Conservation (phyloP, 352 stramenopile species). For the Globisporangium cederbergense region DNA sequence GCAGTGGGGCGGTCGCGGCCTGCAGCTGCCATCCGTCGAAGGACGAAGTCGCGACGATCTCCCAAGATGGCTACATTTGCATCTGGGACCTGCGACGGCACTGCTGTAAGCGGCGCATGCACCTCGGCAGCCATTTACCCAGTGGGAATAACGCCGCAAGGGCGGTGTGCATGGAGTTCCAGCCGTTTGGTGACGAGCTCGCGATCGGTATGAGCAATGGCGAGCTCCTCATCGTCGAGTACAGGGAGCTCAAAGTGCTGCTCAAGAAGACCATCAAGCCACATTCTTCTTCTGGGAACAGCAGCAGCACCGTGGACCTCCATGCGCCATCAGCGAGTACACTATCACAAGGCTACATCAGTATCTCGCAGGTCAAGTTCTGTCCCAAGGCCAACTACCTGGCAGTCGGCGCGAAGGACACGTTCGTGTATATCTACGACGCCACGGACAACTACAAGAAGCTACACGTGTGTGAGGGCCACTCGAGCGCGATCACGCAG, state of each 20-base stretch:
- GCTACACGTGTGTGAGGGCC: slow-evolving; percentile 63
- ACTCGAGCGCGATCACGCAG: slow-evolving; percentile 77
- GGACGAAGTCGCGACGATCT: slow-evolving; percentile 44
- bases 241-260: slow-evolving; percentile 29
- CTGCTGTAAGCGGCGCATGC: slow-evolving; percentile 30
- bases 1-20: slow-evolving; percentile 30
- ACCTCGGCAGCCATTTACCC: slow-evolving; percentile 23
- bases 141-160: slow-evolving; percentile 19
- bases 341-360: not conserved
- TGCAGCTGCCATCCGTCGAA: slow-evolving; percentile 38
- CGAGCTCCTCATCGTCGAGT: slow-evolving; percentile 51
- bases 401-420: slow-evolving; percentile 54
- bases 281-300: slow-evolving; percentile 10
- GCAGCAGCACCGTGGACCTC: slow-evolving; percentile 14
- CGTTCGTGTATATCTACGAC: slow-evolving; percentile 63
- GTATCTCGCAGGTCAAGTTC: slow-evolving; percentile 48
- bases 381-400: slow-evolving; percentile 45
- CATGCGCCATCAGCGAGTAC: not conserved
- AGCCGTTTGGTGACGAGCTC: slow-evolving; percentile 51
- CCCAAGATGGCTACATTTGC: slow-evolving; percentile 46
- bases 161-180: slow-evolving; percentile 49
- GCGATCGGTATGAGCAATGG: slow-evolving; percentile 46
- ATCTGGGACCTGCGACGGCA: slow-evolving; percentile 54
- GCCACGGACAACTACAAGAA: slow-evolving; percentile 48
- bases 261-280: slow-evolving; percentile 46